Evolutionary conservation across 495 filamentous ascomycete genomes (phyloP).

Genomic region (Tetracladium marchalianum): DNA sequence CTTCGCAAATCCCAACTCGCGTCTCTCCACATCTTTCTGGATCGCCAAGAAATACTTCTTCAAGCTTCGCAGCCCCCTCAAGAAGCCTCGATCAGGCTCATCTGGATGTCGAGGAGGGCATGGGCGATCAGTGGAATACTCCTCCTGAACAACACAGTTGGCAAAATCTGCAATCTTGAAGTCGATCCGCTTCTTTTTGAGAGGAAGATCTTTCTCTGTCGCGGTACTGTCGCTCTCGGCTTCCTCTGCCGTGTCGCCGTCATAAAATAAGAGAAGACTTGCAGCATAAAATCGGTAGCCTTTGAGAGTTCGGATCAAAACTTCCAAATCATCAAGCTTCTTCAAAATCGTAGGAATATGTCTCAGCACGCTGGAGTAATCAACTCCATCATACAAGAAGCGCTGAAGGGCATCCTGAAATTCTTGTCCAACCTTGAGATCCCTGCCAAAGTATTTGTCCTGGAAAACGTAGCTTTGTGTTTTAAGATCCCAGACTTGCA

Average conservation of each 20-base stretch:
- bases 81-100: constrained; percentile 79
- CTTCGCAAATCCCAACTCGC: constrained; percentile 1
- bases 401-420: constrained; percentile 83
- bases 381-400: constrained; percentile 87
- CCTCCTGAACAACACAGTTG: constrained; percentile 87
- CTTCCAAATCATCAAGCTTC: constrained; percentile 71
- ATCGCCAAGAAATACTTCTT: constrained; percentile 82
- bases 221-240: constrained; percentile 33
- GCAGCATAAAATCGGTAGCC: constrained; percentile 95
- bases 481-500: constrained; percentile 89
- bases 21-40: constrained; percentile 53
- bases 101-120: constrained; percentile 76
- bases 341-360: constrained; percentile 83
- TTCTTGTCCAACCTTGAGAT: constrained; percentile 77
- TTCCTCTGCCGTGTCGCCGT: constrained; percentile 55
- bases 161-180: constrained; percentile 98
- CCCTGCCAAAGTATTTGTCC: constrained; percentile 94
- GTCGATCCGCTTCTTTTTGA: constrained; percentile 50
- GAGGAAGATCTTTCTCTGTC: constrained; percentile 37
- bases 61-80: constrained; percentile 73
- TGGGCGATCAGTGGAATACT: constrained; percentile 47
- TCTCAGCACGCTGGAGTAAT: constrained; percentile 60
- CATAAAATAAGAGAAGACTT: constrained; percentile 88
- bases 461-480: constrained; percentile 77
- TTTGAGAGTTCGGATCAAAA: constrained; percentile 65